phyloP scores from a whole-genome alignment of 148 eudicot genomes.

The Beta vulgaris region DNA sequence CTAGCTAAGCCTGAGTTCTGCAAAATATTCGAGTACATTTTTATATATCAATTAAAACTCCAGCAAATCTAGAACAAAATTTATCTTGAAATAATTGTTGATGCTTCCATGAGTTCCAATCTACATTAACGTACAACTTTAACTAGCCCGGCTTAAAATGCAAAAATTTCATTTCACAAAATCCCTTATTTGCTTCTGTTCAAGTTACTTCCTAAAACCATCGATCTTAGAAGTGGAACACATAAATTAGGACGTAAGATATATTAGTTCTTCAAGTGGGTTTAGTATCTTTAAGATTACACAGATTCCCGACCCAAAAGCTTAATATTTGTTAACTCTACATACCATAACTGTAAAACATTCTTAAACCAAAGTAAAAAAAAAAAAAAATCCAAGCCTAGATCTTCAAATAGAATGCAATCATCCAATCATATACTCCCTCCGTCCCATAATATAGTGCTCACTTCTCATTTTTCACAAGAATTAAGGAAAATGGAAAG shows the following conservation, averaged over 20 bases:
- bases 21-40: neutral
- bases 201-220: neutral
- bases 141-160: no score
- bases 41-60: neutral
- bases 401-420: constrained; percentile 7
- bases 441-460: no score
- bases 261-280: neutral
- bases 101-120: neutral
- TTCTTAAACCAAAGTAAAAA: neutral
- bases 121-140: neutral
- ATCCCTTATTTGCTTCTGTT: neutral
- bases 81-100: neutral
- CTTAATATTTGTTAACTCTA: neutral
- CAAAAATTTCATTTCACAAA: neutral
- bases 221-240: neutral
- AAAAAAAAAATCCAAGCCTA: neutral
- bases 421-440: no score
- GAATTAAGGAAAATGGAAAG: no score
- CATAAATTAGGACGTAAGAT: neutral
- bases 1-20: neutral
- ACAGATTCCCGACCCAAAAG: neutral
- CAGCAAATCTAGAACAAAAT: neutral
- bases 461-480: no score
- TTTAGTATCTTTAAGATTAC: neutral
- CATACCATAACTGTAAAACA: neutral